These are phyloP conservation scores for Curvularia eragrostidis DNA, from an alignment of 2,329 filamentous ascomycete genomes.

Conservation along the genomic window DNA sequence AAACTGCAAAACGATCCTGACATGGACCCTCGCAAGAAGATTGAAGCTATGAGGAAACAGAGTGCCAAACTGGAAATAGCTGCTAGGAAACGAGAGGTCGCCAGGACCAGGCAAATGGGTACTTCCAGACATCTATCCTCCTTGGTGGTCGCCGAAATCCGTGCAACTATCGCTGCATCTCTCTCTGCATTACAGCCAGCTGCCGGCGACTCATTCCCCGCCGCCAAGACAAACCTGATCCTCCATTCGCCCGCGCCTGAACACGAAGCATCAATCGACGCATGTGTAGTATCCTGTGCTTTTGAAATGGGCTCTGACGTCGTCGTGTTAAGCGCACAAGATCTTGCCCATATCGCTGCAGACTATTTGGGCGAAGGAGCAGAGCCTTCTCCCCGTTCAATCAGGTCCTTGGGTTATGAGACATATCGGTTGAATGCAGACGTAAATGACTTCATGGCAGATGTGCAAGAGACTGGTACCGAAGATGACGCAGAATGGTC, in stretches of 20 bases:
- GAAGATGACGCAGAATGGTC: constrained; percentile 50
- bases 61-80: constrained; percentile 20
- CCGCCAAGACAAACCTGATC: constrained; percentile 63
- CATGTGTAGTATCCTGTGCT: constrained; percentile 69
- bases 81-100: constrained; percentile 22
- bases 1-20: constrained; percentile 21
- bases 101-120: constrained; percentile 20
- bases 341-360: constrained; percentile 72
- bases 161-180: constrained; percentile 59
- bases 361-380: constrained; percentile 71
- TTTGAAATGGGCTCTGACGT: constrained; percentile 69
- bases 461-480: constrained; percentile 34
- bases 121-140: constrained; percentile 32
- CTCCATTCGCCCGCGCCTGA: constrained; percentile 66
- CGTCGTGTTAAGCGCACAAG: constrained; percentile 71
- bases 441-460: constrained; percentile 33
- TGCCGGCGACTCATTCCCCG: constrained; percentile 55
- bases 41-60: constrained; percentile 23
- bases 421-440: constrained; percentile 55
- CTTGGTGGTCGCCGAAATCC: constrained; percentile 53
- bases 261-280: constrained; percentile 62
- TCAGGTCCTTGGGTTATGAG: constrained; percentile 62
- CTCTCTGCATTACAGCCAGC: constrained; percentile 47
- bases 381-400: constrained; percentile 56
- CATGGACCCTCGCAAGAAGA: constrained; percentile 13